phyloP scores from a whole-genome alignment of 2,329 filamentous ascomycete species.

The Fulvia fulva region DNA sequence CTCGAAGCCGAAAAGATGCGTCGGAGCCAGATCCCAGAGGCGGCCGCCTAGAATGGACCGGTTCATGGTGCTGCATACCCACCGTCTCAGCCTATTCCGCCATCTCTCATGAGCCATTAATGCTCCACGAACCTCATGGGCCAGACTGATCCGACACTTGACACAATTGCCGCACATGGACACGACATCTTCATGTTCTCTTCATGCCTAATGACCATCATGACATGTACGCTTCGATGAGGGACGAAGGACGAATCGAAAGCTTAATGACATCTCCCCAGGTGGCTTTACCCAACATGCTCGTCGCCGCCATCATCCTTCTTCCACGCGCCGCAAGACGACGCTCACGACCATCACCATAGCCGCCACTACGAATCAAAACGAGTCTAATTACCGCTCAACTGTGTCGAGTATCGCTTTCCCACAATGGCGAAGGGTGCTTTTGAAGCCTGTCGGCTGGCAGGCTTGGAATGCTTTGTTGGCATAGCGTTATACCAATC shows the following conservation, averaged over 20 bases:
- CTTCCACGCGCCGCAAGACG: not conserved
- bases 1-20: constrained; percentile 99
- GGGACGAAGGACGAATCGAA: constrained; percentile 16
- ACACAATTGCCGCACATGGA: constrained; percentile 12
- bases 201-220: constrained; percentile 28
- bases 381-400: constrained; percentile 15
- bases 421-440: constrained; percentile 14
- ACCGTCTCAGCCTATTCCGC: constrained; percentile 10
- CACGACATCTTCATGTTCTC: constrained; percentile 17
- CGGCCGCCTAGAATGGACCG: constrained; percentile 30
- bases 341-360: not conserved
- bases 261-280: constrained; percentile 19
- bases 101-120: constrained; percentile 11
- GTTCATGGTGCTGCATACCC: constrained; percentile 7
- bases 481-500: constrained; percentile 28
- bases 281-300: constrained; percentile 15
- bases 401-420: constrained; percentile 4
- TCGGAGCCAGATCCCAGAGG: constrained; percentile 69
- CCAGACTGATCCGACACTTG: constrained; percentile 11
- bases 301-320: not conserved
- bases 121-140: constrained; percentile 1
- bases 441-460: constrained; percentile 13
- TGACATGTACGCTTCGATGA: constrained; percentile 27
- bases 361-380: constrained; percentile 8
- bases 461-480: constrained; percentile 18